Conservation (phyloP, 2,329 filamentous ascomycete genomes). For the Lojkania enalia region DNA sequence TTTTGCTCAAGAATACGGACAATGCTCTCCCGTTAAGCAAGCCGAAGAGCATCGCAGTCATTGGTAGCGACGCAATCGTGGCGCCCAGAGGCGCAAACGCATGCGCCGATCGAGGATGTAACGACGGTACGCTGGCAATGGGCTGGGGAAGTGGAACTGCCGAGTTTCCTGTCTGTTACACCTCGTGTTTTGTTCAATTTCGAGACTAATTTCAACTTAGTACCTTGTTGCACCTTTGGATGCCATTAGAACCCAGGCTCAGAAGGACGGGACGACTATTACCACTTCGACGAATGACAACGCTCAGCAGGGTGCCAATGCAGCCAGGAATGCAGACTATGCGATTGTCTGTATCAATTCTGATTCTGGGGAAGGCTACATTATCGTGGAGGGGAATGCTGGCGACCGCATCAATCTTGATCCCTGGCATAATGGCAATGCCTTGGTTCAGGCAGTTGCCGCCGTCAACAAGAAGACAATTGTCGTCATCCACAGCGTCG, state of each 20-base stretch:
- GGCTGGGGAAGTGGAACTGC: conserved; percentile 67
- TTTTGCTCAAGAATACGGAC: conserved; percentile 64
- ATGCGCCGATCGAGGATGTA: conserved; percentile 62
- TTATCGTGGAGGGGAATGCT: conserved; percentile 50
- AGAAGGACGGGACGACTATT: conserved; percentile 44
- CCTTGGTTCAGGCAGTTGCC: conserved; percentile 45
- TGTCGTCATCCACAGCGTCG: conserved; percentile 45
- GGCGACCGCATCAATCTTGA: conserved; percentile 55
- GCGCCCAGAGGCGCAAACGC: conserved; percentile 78
- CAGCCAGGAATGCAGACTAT: conserved; percentile 42
- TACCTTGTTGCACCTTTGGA: conserved; percentile 51
- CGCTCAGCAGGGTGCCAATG: conserved; percentile 39
- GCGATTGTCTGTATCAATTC: conserved; percentile 55
- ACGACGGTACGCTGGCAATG: conserved; percentile 67
- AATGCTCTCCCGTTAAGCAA: conserved; percentile 71
- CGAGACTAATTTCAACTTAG: conserved; percentile 19
- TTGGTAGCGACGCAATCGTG: conserved; percentile 81
- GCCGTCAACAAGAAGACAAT: conserved; percentile 43
- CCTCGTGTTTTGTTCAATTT: not conserved
- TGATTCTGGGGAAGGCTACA: conserved; percentile 54
- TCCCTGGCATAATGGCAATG: conserved; percentile 51
- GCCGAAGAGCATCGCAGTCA: conserved; percentile 62
- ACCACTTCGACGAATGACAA: conserved; percentile 46
- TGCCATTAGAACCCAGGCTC: conserved; percentile 45
- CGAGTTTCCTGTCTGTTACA: conserved; percentile 33